Evolutionary conservation across 2,329 filamentous ascomycete genomes (phyloP), one percentile per base, ranked within the genome.

Genomic region (Arthrobotrys megalospora): DNA sequence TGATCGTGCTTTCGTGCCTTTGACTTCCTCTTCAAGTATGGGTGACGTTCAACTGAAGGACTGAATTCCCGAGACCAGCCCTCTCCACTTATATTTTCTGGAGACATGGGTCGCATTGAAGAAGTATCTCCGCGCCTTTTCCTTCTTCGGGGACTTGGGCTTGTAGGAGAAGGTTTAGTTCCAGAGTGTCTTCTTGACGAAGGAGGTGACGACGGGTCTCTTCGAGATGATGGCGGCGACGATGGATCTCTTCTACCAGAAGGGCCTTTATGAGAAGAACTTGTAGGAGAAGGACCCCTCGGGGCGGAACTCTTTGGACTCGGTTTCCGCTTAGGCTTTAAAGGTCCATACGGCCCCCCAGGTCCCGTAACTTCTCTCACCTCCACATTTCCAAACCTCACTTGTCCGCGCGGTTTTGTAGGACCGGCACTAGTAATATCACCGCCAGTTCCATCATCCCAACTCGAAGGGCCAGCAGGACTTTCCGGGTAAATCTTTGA

Each of bases 351-450:
- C 0, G 52, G 28, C 10, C 52, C 52, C 0, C 52, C 28, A 5
- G 28, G 28, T 2, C 52, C n/a, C 3, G 4, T 11, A 19, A 55
- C 1, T 11, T 16, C 52, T 16, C 32, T 55, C 0, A 55, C 32
- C 16, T 55, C 52, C 28, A 55, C 52, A 11, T 11, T 55, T 8
- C 52, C 52, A 19, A 55, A 55, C 11, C 52, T 34, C 19, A 55
- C 52, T 10, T 19, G 52, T 16, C 52, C 52, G 11, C 36, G 28
- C 2, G 14, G 28, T 38, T 55, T 38, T 11, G 6, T 10, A 24
- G 41, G 12, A 45, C n/a, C 36, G 6, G 36, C 8, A 12, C 21
- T 32, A n/a, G 21, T 52, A 55, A 38, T 38, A 3, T n/a, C n/a
- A n/a, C n/a, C n/a, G n/a, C 5, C 24, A 55, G 6, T 11, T n/a